Percentiles rank a stretch among this genome's conserved stretches.
Evolutionary conservation across 192 early-diverging fungal species (phyloP).

Genomic region (Allomyces arbusculus): DNA sequence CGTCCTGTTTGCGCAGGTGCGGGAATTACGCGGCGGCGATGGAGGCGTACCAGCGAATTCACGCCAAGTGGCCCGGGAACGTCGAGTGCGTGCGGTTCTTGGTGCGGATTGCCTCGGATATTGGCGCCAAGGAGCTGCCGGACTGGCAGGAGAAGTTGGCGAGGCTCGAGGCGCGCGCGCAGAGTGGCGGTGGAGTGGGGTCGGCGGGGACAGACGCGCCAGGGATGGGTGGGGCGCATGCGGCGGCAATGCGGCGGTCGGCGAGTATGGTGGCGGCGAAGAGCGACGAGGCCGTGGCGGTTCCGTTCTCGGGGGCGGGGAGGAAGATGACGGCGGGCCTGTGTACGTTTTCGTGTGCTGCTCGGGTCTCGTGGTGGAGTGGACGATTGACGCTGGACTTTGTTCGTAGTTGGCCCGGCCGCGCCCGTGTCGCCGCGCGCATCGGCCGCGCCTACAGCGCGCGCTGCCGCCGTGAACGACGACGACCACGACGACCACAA

Average conservation of each 20-base stretch:
- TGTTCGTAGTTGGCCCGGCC: too few species aligned
- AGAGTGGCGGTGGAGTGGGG: neutral
- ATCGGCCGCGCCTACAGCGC: neutral
- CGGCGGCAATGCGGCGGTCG: neutral
- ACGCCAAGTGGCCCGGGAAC: constrained; percentile 33
- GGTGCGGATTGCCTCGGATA: constrained; percentile 35
- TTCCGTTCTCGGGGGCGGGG: neutral
- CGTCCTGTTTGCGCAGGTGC: constrained; percentile 23
- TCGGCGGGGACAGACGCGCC: neutral
- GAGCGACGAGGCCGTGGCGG: neutral
- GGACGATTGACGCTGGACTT: too few species aligned
- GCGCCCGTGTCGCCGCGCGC: too few species aligned
- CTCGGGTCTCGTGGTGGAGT: too few species aligned
- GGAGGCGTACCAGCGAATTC: constrained; percentile 30
- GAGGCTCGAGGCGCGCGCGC: constrained; percentile 8
- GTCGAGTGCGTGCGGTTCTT: constrained; percentile 36
- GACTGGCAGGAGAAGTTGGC: constrained; percentile 26
- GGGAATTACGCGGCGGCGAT: constrained; percentile 34
- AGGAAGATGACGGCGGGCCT: too few species aligned
- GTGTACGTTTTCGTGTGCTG: too few species aligned
- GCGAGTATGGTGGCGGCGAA: neutral
- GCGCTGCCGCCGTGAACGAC: neutral
- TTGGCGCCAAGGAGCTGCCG: constrained; percentile 33
- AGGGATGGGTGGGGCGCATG: neutral
- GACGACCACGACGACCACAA: neutral